These are phyloP conservation scores for Chaetomium globosum DNA, from an alignment of 2,329 filamentous ascomycete species.

Conservation along the genomic window DNA sequence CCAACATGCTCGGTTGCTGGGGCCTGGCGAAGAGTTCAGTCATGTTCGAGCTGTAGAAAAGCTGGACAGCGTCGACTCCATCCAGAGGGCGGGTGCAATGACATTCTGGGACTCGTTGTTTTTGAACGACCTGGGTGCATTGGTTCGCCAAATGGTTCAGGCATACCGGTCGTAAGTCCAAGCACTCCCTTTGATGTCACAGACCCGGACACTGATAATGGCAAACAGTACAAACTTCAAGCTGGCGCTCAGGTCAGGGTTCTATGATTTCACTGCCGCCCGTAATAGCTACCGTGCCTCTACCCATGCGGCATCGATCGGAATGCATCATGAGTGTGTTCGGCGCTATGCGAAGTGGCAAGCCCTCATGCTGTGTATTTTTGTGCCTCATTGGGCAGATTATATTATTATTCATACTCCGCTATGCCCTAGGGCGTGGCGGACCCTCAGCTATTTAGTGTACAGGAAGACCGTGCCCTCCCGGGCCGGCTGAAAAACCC, in stretches of 20 bases:
- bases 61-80: background rate
- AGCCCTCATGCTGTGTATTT: background rate
- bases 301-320: constrained; percentile 43
- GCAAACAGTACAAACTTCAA: background rate
- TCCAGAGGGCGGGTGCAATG: background rate
- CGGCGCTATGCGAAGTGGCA: background rate
- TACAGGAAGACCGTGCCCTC: no score
- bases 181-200: background rate
- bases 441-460: no score
- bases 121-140: background rate
- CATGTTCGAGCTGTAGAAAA: background rate
- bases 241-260: background rate
- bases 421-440: no score
- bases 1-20: background rate
- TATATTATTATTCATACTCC: no score
- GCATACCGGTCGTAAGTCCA: background rate
- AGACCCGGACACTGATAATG: background rate
- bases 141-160: background rate
- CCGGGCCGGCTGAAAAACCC: no score
- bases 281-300: constrained; percentile 65
- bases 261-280: constrained; percentile 62
- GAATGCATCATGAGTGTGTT: background rate
- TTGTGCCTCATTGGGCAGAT: background rate
- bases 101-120: background rate
- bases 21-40: background rate